Percentiles rank a stretch among this genome's conserved stretches.
Evolutionary conservation across 441 rosid species (phyloP).

Genomic region (Euphorbia schlechtendalii): DNA sequence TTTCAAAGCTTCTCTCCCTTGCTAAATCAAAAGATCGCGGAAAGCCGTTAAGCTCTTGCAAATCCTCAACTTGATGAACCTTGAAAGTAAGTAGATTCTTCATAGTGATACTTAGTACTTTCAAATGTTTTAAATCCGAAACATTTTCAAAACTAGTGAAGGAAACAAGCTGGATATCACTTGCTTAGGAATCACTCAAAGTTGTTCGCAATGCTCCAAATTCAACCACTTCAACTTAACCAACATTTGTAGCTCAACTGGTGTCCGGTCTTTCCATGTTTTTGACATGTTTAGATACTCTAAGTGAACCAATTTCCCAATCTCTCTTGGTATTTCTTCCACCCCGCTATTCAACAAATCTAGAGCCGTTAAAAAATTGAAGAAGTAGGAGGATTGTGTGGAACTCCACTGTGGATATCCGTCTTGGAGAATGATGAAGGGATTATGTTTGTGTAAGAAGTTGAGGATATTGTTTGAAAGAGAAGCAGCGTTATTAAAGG

Average conservation of each 20-base stretch:
- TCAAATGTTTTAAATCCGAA: constrained; percentile 10
- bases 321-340: constrained; percentile 9
- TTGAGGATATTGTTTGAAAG: background rate
- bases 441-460: constrained; percentile 4
- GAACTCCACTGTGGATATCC: background rate
- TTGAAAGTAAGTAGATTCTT: background rate
- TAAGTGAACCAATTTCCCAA: constrained; percentile 8
- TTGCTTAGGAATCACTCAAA: constrained; percentile 9
- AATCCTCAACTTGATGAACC: background rate
- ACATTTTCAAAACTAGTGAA: constrained; percentile 19
- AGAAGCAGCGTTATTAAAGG: background rate
- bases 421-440: background rate
- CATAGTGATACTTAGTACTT: background rate
- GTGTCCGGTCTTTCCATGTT: background rate
- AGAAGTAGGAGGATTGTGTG: background rate
- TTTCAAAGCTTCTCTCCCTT: background rate
- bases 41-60: background rate
- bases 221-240: constrained; percentile 20
- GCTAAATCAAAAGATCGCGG: background rate
- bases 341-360: background rate
- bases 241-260: constrained; percentile 18
- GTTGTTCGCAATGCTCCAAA: constrained; percentile 7
- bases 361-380: background rate
- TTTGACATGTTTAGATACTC: constrained; percentile 6
- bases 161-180: constrained; percentile 17